phyloP scores from a whole-genome alignment of 805 yeast species.

The Brettanomyces bruxellensis region DNA sequence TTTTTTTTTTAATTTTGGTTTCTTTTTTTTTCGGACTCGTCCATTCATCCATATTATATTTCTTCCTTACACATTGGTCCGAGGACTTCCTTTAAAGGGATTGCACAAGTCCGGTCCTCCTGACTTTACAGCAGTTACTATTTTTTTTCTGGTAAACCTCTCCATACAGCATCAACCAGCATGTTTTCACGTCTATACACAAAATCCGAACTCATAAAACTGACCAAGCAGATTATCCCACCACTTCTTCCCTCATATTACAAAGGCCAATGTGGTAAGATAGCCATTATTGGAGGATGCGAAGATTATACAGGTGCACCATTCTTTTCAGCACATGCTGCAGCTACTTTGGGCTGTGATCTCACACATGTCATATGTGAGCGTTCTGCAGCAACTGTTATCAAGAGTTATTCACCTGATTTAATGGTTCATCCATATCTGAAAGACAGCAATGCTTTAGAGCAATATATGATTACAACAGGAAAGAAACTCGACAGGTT shows the following conservation, averaged over 20 bases:
- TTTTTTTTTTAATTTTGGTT: too few relatives aligned
- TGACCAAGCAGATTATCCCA: conserved; percentile 56
- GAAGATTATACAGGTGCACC: conserved; percentile 98
- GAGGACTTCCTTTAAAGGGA: too few relatives aligned
- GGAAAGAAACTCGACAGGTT: conserved; percentile 9
- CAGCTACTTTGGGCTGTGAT: conserved; percentile 81
- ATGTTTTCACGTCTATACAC: conserved; percentile 3
- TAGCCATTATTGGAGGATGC: conserved; percentile 88
- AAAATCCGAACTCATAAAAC: conserved; percentile 10
- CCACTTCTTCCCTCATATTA: conserved; percentile 65
- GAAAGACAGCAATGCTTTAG: conserved; percentile 32
- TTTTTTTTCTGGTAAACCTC: too few relatives aligned
- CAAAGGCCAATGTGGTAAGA: conserved; percentile 86
- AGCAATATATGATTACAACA: conserved; percentile 4
- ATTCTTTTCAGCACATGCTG: conserved; percentile 77
- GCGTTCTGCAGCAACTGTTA: conserved; percentile 62
- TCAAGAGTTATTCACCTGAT: conserved; percentile 85
- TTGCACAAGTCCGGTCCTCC: too few relatives aligned
- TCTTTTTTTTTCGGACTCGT: too few relatives aligned
- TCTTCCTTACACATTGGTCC: too few relatives aligned
- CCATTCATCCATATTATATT: too few relatives aligned
- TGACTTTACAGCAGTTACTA: too few relatives aligned
- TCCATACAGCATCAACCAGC: too few relatives aligned
- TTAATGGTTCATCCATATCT: conserved; percentile 94
- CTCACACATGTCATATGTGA: conserved; percentile 88